Percentiles rank a stretch among this genome's conserved stretches.
phyloP scores from a whole-genome alignment of 1,139 yeast genomes.

The Candida albicans region DNA sequence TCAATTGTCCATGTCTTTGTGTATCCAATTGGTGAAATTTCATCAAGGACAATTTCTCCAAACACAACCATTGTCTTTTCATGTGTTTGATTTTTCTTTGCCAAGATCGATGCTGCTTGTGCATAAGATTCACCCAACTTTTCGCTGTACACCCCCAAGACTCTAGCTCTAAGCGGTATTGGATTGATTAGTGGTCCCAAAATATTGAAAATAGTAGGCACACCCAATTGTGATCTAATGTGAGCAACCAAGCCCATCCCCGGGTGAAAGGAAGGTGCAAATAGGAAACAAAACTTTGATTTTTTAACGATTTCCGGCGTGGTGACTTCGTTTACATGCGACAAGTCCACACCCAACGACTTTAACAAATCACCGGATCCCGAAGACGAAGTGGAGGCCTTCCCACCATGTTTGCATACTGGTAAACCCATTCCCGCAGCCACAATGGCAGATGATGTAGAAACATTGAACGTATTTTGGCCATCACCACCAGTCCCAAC shows the following conservation, averaged over 20 bases:
- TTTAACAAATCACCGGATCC: slow-evolving; percentile 90
- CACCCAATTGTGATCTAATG: slow-evolving; percentile 73
- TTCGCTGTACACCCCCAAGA: slow-evolving; percentile 86
- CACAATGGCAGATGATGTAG: slow-evolving; percentile 91
- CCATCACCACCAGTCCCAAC: slow-evolving; percentile 99
- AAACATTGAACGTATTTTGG: slow-evolving; percentile 92
- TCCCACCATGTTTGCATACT: slow-evolving; percentile 93
- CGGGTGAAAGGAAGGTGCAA: slow-evolving; percentile 95
- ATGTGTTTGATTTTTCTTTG: slow-evolving; percentile 42
- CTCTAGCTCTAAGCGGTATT: slow-evolving; percentile 75
- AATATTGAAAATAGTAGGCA: slow-evolving; percentile 91
- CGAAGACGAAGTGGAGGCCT: slow-evolving; percentile 88
- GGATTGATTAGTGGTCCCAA: slow-evolving; percentile 94
- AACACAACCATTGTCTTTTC: slow-evolving; percentile 80
- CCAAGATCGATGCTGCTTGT: slow-evolving; percentile 64
- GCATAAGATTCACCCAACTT: slow-evolving; percentile 82
- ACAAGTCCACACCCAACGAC: slow-evolving; percentile 73
- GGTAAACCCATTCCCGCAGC: slow-evolving; percentile 87
- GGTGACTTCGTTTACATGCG: slow-evolving; percentile 62
- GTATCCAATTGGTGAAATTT: slow-evolving; percentile 83
- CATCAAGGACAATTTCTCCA: slow-evolving; percentile 90
- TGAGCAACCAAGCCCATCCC: slow-evolving; percentile 84
- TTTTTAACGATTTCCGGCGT: slow-evolving; percentile 61
- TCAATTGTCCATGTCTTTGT: slow-evolving; percentile 79
- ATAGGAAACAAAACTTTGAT: slow-evolving; percentile 69